phyloP scores from a whole-genome alignment of 352 stramenopile genomes.

The Halophytophthora batemanensis region DNA sequence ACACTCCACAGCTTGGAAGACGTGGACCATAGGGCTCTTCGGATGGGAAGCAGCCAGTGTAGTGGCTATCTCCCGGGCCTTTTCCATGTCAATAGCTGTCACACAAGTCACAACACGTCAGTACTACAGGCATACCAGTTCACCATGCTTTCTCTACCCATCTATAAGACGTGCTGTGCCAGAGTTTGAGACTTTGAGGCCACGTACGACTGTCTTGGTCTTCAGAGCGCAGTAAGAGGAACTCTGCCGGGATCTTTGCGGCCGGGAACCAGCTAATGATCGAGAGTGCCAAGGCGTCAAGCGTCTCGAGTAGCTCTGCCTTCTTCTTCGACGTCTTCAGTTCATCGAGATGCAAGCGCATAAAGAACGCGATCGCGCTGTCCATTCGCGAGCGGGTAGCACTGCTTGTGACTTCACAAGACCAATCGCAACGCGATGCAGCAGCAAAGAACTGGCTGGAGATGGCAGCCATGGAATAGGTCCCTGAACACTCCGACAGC shows the following conservation, averaged over 20 bases:
- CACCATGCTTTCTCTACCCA: background rate
- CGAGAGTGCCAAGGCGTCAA: slow-evolving; percentile 48
- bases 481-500: slow-evolving; percentile 41
- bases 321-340: slow-evolving; percentile 55
- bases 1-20: slow-evolving; percentile 35
- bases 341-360: slow-evolving; percentile 58
- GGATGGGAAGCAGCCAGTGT: slow-evolving; percentile 23
- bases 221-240: slow-evolving; percentile 67
- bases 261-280: slow-evolving; percentile 58
- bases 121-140: background rate
- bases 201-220: slow-evolving; percentile 67
- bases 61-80: slow-evolving; percentile 26
- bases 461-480: slow-evolving; percentile 33
- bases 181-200: background rate
- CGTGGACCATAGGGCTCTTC: slow-evolving; percentile 49
- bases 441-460: slow-evolving; percentile 49
- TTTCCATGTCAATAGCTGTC: slow-evolving; percentile 34
- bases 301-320: slow-evolving; percentile 23
- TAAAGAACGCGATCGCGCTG: slow-evolving; percentile 57
- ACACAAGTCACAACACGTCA: background rate
- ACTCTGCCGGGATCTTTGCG: slow-evolving; percentile 61
- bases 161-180: too few species aligned
- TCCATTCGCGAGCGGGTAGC: slow-evolving; percentile 36
- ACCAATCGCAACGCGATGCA: slow-evolving; percentile 28
- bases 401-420: slow-evolving; percentile 11